These are phyloP conservation scores for Elymus sibiricus DNA, from an alignment of 176 grass and related monocot genomes.

Conservation along the genomic window DNA sequence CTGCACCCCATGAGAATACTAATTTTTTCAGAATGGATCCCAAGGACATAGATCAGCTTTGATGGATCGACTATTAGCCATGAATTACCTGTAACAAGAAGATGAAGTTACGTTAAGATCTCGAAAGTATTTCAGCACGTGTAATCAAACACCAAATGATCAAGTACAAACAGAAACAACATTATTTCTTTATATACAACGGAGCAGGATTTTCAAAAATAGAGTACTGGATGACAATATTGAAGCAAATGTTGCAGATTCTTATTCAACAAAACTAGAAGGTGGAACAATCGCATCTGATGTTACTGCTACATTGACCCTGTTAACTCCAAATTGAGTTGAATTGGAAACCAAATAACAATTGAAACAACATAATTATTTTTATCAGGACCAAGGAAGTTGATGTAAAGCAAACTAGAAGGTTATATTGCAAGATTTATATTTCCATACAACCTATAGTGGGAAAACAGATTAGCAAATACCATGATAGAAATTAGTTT, in stretches of 20 bases:
- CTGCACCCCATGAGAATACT: not conserved
- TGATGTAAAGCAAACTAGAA: not conserved
- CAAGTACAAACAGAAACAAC: not conserved
- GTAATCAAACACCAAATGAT: not conserved
- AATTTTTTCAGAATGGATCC: not conserved
- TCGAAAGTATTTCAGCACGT: not conserved
- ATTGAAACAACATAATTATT: not conserved
- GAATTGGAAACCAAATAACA: too few relatives aligned
- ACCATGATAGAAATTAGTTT: not conserved
- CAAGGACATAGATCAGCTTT: not conserved
- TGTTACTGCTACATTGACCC: not conserved
- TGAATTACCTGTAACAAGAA: conserved; percentile 5
- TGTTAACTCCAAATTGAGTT: not conserved
- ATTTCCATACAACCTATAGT: not conserved
- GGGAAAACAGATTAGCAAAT: not conserved
- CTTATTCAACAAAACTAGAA: not conserved
- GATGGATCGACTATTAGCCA: not conserved
- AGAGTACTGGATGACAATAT: not conserved
- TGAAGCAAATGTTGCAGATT: not conserved
- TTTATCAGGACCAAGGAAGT: not conserved
- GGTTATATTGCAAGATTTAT: not conserved
- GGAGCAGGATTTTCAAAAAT: not conserved
- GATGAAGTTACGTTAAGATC: not conserved
- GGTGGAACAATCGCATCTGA: not conserved
- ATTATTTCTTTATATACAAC: not conserved